Percentiles rank a stretch among this genome's conserved stretches.
These are phyloP conservation scores for Yamadazyma kitorensis DNA, from an alignment of 805 yeast genomes.

Conservation along the genomic window DNA sequence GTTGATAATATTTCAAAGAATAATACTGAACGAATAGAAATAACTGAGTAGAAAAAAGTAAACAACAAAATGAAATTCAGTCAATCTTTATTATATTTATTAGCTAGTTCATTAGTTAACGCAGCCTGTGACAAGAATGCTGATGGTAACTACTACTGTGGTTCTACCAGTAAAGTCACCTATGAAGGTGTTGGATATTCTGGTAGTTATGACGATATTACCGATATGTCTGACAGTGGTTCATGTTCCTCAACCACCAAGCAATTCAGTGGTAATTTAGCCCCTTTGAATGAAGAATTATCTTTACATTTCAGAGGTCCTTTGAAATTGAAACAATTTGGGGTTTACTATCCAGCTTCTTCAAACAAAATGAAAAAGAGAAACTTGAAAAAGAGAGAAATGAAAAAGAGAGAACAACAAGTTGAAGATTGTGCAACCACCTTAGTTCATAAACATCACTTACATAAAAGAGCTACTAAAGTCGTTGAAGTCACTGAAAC, in stretches of 20 bases:
- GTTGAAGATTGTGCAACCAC: slow-evolving; percentile 45
- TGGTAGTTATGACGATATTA: slow-evolving; percentile 80
- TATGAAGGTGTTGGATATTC: slow-evolving; percentile 78
- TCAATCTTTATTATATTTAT: slow-evolving; percentile 9
- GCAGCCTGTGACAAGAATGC: slow-evolving; percentile 9
- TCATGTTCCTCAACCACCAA: slow-evolving; percentile 57
- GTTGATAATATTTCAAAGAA: too few species aligned
- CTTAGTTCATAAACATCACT: slow-evolving; percentile 44
- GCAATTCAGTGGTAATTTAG: slow-evolving; percentile 66
- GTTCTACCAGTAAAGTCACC: slow-evolving; percentile 60
- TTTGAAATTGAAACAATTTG: slow-evolving; percentile 73
- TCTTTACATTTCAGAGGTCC: slow-evolving; percentile 94
- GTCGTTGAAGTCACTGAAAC: slow-evolving; percentile 75
- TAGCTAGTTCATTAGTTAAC: slow-evolving; percentile 8
- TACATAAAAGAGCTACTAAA: slow-evolving; percentile 61
- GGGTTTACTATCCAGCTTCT: slow-evolving; percentile 75
- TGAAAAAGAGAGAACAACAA: slow-evolving; percentile 17
- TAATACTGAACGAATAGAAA: too few species aligned
- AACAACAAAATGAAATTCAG: slow-evolving; percentile 11
- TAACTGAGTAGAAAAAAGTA: too few species aligned
- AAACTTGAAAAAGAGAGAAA: slow-evolving; percentile 12
- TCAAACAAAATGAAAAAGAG: slow-evolving; percentile 41
- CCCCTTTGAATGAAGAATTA: slow-evolving; percentile 84
- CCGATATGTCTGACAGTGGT: slow-evolving; percentile 74
- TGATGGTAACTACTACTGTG: slow-evolving; percentile 81